These are phyloP conservation scores for Lactarius evosmus DNA, from an alignment of 768 basidiomycete species.

Conservation along the genomic window DNA sequence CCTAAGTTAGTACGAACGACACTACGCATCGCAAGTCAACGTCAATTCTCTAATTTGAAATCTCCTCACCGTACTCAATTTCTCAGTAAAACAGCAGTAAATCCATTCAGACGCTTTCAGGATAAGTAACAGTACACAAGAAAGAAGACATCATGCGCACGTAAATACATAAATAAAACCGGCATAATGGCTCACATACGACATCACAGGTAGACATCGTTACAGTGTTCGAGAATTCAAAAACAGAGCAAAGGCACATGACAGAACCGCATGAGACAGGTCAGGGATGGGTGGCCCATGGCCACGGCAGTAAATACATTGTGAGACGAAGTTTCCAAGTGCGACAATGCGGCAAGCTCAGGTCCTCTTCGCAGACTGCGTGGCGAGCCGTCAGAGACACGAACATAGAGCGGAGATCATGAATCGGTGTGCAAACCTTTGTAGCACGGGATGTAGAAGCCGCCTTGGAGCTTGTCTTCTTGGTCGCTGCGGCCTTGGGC, in stretches of 20 bases:
- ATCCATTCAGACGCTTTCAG: constrained; percentile 7
- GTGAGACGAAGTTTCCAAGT: not conserved
- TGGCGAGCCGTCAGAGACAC: not conserved
- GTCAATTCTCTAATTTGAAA: too few relatives aligned
- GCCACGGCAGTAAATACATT: not conserved
- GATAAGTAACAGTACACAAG: constrained; percentile 22
- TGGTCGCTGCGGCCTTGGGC: constrained; percentile 31
- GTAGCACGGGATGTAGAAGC: not conserved
- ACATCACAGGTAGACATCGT: constrained; percentile 2
- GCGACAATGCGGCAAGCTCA: not conserved
- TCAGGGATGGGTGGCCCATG: constrained; percentile 1
- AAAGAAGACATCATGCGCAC: constrained; percentile 17
- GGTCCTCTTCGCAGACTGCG: constrained; percentile 12
- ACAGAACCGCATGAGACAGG: constrained; percentile 5
- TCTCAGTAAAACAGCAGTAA: not conserved
- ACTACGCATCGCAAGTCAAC: too few relatives aligned
- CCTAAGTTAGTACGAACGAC: not conserved
- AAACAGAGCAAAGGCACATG: constrained; percentile 3
- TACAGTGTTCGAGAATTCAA: constrained; percentile 17
- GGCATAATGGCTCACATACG: constrained; percentile 19
- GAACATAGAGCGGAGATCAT: not conserved
- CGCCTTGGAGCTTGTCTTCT: constrained; percentile 19
- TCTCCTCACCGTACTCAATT: not conserved
- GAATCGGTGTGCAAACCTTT: constrained; percentile 9
- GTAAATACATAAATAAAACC: constrained; percentile 26